Base-by-base conservation (phyloP, 805 yeast genomes). In the Teunomyces panamensis region DNA sequence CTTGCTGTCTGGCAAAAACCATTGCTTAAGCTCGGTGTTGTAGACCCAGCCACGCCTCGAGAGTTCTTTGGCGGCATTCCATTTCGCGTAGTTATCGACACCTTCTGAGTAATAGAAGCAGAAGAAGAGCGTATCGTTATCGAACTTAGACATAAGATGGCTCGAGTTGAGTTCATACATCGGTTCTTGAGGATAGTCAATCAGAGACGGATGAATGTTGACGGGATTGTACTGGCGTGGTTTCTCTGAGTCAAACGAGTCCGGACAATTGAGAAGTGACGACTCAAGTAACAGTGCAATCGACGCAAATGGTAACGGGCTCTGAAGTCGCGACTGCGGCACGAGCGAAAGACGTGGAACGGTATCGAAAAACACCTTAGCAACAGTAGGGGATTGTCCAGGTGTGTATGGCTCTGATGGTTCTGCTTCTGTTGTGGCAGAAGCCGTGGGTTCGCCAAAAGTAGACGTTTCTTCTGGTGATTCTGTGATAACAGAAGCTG, bases 171-270 rank as follows among this genome's bases (percentile, higher is more conserved):
- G 71, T 60, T 82, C 87, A 49, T 81, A 80, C 66, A 83, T 75
- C 29, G 91, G 91, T 51, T 87, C 94, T 61, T 84, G 89, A 2
- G 99, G 99, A 68, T 89, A 94, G 66, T 85, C 88, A 17, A 87
- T 80, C 33, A 94, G 88, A 6, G 96, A 89, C 26, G 97, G 96
- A 61, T 87, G 95, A 46, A 95, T 95, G 55, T 83, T 81, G 17
- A 79, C 77, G 5, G 97, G 92, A 43, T 78, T 80, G 63, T 89
- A 84, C 62, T 79, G 78, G 51, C 85, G 79, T 13, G 97, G 96
- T 56, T 75, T 80, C 58, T 92, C 97, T 2, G 96, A 85, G 63
- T 92, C 96, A 49, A 84, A 79, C 0, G 98, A 88, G 67, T 94
- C 98, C 0, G 99, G 98, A 63, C 97, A 89, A 58, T 87, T 87